These are phyloP conservation scores for Termitomyces sp. DNA, from an alignment of 768 basidiomycete species.

Conservation along the genomic window DNA sequence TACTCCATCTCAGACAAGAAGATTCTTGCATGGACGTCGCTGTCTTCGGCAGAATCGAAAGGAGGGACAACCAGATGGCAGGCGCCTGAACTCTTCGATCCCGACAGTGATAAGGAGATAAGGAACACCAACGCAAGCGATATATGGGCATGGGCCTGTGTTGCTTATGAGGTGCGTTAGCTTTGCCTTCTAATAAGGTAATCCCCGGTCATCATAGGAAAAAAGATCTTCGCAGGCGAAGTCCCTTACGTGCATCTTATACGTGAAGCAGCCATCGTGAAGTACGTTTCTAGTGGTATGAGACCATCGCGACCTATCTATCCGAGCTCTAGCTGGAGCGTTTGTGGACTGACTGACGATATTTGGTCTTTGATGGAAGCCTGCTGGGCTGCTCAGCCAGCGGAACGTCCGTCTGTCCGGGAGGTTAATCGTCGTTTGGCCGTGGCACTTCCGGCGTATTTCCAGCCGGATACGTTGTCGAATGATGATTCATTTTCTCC, in stretches of 20 bases:
- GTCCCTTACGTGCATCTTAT: neutral
- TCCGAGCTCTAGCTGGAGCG: neutral
- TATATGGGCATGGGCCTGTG: neutral
- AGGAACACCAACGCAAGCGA: neutral
- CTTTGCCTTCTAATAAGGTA: no score
- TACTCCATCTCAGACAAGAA: neutral
- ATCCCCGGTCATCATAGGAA: neutral
- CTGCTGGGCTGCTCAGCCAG: slow-evolving; percentile 4
- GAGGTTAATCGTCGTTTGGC: neutral
- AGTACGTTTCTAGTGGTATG: neutral
- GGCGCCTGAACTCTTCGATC: slow-evolving; percentile 6
- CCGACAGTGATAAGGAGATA: neutral
- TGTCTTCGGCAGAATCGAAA: neutral
- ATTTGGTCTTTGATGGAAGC: slow-evolving; percentile 8
- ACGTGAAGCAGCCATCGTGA: neutral
- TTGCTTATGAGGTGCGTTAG: neutral
- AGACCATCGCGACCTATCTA: neutral
- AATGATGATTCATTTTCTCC: neutral
- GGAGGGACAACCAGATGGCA: slow-evolving; percentile 1
- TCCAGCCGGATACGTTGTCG: neutral
- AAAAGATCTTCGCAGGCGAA: neutral
- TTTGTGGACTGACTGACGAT: neutral
- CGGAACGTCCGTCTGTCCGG: neutral
- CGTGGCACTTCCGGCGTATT: neutral
- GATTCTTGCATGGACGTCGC: slow-evolving; percentile 2